phyloP scores from a whole-genome alignment of 768 basidiomycete species.

The Hygrocybe punicea region DNA sequence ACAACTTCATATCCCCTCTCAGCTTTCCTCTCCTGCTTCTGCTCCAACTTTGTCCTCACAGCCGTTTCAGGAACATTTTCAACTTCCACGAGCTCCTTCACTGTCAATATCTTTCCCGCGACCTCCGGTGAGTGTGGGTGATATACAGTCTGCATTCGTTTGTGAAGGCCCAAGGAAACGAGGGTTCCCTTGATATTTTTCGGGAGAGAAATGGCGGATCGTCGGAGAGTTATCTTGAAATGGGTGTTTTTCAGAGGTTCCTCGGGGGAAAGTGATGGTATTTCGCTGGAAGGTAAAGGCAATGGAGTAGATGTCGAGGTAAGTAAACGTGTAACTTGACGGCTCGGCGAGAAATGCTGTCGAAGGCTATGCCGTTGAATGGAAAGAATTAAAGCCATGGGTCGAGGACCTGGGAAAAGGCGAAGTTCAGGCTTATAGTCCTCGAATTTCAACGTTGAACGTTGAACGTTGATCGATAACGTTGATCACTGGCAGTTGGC shows the following conservation, averaged over 20 bases:
- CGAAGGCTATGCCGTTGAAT: not conserved
- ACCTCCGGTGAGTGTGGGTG: conserved; percentile 67
- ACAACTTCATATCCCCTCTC: conserved; percentile 65
- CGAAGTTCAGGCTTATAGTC: too few relatives aligned
- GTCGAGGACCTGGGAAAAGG: too few relatives aligned
- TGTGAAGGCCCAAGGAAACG: conserved; percentile 76
- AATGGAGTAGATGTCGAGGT: not conserved
- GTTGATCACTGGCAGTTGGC: too few relatives aligned
- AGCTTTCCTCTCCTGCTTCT: conserved; percentile 63
- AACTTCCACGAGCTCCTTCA: conserved; percentile 90
- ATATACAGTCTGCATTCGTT: conserved; percentile 82
- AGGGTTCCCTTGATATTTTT: conserved; percentile 69
- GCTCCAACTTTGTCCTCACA: conserved; percentile 69
- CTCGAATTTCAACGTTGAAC: too few relatives aligned
- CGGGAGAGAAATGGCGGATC: conserved; percentile 83
- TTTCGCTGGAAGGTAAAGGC: not conserved
- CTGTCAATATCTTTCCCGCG: conserved; percentile 80
- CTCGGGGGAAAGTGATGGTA: not conserved
- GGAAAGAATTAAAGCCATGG: not conserved
- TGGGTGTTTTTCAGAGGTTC: conserved; percentile 56
- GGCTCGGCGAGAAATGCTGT: not conserved
- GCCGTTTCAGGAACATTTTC: conserved; percentile 70
- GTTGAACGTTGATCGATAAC: too few relatives aligned
- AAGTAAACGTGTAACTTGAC: not conserved
- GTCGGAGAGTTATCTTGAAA: conserved; percentile 84